phyloP scores from a whole-genome alignment of 2,329 filamentous ascomycete species.

The Tolypocladium album region DNA sequence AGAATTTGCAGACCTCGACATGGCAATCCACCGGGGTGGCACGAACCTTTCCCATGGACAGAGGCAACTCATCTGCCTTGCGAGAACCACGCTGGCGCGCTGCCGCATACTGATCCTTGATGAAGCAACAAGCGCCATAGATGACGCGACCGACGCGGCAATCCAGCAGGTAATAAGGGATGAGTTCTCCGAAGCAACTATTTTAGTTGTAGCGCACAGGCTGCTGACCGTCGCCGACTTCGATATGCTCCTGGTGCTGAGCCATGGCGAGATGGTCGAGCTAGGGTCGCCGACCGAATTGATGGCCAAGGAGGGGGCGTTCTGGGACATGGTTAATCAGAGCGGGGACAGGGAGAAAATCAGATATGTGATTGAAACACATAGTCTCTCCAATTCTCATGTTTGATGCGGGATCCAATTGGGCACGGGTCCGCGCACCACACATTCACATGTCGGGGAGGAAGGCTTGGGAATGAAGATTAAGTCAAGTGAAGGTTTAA shows the following conservation, averaged over 20 bases:
- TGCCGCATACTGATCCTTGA: background rate
- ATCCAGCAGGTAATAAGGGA: background rate
- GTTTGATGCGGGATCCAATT: no score
- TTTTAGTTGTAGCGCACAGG: background rate
- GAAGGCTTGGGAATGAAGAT: no score
- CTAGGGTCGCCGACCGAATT: background rate
- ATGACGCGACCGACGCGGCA: background rate
- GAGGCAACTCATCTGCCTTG: background rate
- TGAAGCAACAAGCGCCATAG: background rate
- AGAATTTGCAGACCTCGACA: no score
- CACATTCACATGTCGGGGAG: no score
- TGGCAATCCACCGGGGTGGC: no score
- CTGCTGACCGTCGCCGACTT: background rate
- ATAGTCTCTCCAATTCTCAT: no score
- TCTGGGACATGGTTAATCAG: background rate
- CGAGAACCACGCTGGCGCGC: background rate
- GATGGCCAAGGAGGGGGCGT: background rate
- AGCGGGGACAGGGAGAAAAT: background rate
- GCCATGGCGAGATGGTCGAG: background rate
- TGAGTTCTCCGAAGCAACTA: background rate
- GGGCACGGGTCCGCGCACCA: no score
- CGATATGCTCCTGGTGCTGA: background rate
- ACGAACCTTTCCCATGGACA: background rate
- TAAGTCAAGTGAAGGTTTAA: no score
- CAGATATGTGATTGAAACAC: background rate